Base-by-base conservation (phyloP, 345 rosid genomes). In the Hypericum perforatum region DNA sequence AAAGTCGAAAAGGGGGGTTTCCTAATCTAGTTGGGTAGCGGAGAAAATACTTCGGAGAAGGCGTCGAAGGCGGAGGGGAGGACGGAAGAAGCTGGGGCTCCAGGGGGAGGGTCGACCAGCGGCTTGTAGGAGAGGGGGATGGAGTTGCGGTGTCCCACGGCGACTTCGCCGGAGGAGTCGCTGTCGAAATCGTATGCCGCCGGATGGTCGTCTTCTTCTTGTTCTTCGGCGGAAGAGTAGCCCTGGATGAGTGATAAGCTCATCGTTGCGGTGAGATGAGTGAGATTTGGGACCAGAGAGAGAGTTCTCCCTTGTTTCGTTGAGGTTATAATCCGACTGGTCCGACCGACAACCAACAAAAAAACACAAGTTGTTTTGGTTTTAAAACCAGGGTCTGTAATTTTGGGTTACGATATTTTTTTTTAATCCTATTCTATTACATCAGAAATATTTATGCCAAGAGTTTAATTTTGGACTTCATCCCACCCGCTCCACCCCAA, bases 51-150 rank as follows among this genome's bases (percentile, higher is more conserved):
- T 82, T 85, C 79, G 58, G 96, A 85, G 77, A 92, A 92, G 44
- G 71, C 82, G 50, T 81, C 90, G 41, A 80, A 55, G n/a, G 94
- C 95, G 4, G 95, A 86, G 54, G 95, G 98, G 48, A 88, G 95
- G 8, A 61, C 76, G 9, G 95, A 78, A 11, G 63, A 15, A 16
- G 39, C 48, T 47, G 44, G 50, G 41, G 88, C 56, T 38, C 75
- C 56, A 39, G 65, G 60, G 14, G 80, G 56, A 65, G 69, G 59
- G 53, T 75, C 76, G 43, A 69, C 57, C 40, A 79, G 76, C 16
- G 78, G 65, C 5, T 82, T 68, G 59, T 76, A 74, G 52, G 69
- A 70, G 5, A 53, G 29, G 0, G 59, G 36, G 32, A 1, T 22
- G 32, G 32, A 22, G 32, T 1, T 22, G 45, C 73, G 57, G 56